Conservation (phyloP, 2,329 filamentous ascomycete genomes). For the Thelonectria blattea region DNA sequence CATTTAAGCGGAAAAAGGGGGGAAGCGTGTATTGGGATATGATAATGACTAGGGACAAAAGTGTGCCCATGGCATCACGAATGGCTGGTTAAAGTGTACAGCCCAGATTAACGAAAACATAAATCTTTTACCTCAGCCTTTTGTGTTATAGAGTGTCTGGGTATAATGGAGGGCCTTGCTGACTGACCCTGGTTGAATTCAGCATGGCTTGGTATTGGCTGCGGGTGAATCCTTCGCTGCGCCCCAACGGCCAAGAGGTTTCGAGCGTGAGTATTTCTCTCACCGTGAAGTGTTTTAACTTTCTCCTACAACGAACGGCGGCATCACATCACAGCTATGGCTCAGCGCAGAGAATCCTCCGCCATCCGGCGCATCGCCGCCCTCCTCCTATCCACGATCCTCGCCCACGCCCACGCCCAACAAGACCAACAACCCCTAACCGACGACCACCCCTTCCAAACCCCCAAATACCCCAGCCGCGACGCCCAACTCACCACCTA, state of each 20-base stretch:
- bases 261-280: neutral
- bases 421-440: slow-evolving; percentile 1
- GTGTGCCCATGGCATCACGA: slow-evolving; percentile 21
- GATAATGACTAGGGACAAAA: slow-evolving; percentile 36
- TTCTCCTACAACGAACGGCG: neutral
- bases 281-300: neutral
- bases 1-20: slow-evolving; percentile 25
- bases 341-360: neutral
- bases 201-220: neutral
- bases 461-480: neutral
- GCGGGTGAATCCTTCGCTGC: neutral
- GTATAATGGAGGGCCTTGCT: neutral
- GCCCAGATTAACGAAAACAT: slow-evolving; percentile 17
- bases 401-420: neutral
- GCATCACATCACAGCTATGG: neutral
- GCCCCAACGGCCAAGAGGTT: neutral
- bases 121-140: neutral
- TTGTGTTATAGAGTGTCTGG: neutral
- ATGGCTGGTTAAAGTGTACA: slow-evolving; percentile 7
- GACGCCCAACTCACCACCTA: slow-evolving; percentile 10
- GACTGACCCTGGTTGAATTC: neutral
- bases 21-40: slow-evolving; percentile 31
- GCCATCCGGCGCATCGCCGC: neutral
- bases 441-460: neutral
- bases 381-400: neutral